These are phyloP conservation scores for Gaeumannomyces tritici DNA, from an alignment of 2,329 filamentous ascomycete species.

Conservation along the genomic window DNA sequence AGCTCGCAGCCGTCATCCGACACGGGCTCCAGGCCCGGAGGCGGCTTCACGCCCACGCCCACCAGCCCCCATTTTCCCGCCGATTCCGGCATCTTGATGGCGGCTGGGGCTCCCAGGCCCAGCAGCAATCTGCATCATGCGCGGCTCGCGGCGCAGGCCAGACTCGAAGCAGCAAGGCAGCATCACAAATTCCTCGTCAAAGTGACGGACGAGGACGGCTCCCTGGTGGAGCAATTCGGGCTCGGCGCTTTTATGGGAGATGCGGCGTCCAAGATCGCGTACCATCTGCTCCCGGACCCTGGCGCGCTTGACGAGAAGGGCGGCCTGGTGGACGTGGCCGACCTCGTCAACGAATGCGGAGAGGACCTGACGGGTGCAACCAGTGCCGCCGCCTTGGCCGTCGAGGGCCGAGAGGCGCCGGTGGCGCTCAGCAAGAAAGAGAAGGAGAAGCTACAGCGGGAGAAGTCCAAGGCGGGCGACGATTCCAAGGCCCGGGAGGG, in stretches of 20 bases:
- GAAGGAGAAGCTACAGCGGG: slow-evolving; percentile 1
- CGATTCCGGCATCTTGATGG: not conserved
- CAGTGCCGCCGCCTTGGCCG: slow-evolving; percentile 8
- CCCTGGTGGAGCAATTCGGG: slow-evolving; percentile 39
- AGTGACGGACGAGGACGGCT: slow-evolving; percentile 43
- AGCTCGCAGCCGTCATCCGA: not conserved
- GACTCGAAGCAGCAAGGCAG: slow-evolving; percentile 48
- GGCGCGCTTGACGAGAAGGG: slow-evolving; percentile 47
- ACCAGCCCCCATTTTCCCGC: slow-evolving; percentile 11
- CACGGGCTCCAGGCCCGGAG: not conserved
- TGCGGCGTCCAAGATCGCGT: slow-evolving; percentile 47
- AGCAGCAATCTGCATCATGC: slow-evolving; percentile 34
- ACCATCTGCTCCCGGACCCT: slow-evolving; percentile 47
- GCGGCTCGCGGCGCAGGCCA: slow-evolving; percentile 54
- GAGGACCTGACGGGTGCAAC: slow-evolving; percentile 25
- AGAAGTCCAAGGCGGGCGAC: slow-evolving; percentile 5
- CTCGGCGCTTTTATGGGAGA: slow-evolving; percentile 55
- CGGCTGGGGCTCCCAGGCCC: slow-evolving; percentile 4
- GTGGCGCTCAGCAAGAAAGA: not conserved
- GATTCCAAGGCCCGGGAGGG: slow-evolving; percentile 13
- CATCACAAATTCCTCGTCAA: slow-evolving; percentile 48
- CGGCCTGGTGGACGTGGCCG: slow-evolving; percentile 41
- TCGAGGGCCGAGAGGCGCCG: slow-evolving; percentile 6
- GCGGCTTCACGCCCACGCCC: not conserved
- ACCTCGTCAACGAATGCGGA: slow-evolving; percentile 37